A percentile compares a stretch with the other conserved stretches of the same genome.
Conservation (phyloP, 371 early-diverging fungal genomes). For the Entomophthora muscae region DNA sequence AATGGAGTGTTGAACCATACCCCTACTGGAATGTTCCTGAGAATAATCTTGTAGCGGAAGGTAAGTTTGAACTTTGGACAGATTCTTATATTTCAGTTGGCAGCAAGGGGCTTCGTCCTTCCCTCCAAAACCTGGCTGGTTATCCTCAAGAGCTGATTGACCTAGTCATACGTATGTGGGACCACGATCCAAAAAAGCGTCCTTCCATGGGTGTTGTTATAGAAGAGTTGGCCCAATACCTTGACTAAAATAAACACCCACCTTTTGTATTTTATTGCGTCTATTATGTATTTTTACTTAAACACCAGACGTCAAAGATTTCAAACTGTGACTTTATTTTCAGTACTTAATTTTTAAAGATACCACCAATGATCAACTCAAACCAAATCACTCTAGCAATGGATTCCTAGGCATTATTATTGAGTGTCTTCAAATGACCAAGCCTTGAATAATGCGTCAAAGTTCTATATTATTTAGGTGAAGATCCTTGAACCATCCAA, state of each 20-base stretch:
- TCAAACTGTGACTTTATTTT: too few species aligned
- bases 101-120: constrained; percentile 36
- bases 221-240: constrained; percentile 31
- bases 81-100: constrained; percentile 21
- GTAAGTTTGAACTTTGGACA: constrained; percentile 8
- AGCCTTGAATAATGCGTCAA: too few species aligned
- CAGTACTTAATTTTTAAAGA: too few species aligned
- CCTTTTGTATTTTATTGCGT: too few species aligned
- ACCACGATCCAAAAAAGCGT: constrained; percentile 32
- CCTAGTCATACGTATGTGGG: constrained; percentile 57
- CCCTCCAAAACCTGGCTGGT: constrained; percentile 26
- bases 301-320: too few species aligned
- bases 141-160: constrained; percentile 37
- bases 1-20: constrained; percentile 50
- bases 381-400: too few species aligned
- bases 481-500: too few species aligned
- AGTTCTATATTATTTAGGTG: too few species aligned
- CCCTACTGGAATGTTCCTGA: constrained; percentile 50
- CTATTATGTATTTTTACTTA: too few species aligned
- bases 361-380: too few species aligned
- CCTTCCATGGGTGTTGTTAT: constrained; percentile 50
- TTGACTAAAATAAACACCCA: constrained; percentile 25
- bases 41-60: constrained; percentile 30
- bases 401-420: too few species aligned
- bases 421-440: too few species aligned